Evolutionary conservation across 345 rosid species (phyloP).

Genomic region (Cardiospermum halicacabum): DNA sequence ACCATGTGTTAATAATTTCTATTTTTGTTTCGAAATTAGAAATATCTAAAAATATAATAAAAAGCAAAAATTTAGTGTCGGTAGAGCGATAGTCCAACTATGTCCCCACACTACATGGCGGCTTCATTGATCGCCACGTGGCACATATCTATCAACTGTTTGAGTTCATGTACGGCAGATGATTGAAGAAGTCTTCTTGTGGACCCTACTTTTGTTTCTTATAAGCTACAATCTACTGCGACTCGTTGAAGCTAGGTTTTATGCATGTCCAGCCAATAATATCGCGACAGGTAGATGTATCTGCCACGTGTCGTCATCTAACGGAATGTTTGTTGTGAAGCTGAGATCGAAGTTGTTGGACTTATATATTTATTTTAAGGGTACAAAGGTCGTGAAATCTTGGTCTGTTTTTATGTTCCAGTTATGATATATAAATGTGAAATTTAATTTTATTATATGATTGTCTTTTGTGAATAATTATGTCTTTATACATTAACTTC

Average conservation of each 20-base stretch:
- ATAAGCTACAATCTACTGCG: not conserved
- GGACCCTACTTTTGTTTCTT: slow-evolving; percentile 5
- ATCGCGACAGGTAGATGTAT: not conserved
- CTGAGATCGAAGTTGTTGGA: not conserved
- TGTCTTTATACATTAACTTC: too few species aligned
- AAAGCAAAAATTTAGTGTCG: slow-evolving; percentile 14
- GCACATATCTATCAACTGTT: not conserved
- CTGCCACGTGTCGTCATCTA: not conserved
- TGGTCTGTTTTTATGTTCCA: not conserved
- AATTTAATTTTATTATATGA: too few species aligned
- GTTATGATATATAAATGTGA: not conserved
- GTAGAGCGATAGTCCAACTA: too few species aligned
- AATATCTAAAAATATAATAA: not conserved
- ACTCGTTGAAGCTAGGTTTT: not conserved
- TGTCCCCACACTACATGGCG: not conserved
- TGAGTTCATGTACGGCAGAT: slow-evolving; percentile 12
- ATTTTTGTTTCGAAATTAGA: not conserved
- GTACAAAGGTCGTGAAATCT: not conserved
- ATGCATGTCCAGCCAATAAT: too few species aligned
- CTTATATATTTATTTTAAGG: not conserved
- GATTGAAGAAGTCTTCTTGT: not conserved
- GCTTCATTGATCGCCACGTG: slow-evolving; percentile 9
- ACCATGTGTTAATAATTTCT: not conserved
- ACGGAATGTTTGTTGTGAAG: not conserved
- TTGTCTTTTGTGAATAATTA: too few species aligned